Evolutionary conservation across 768 basidiomycete species (phyloP).

Genomic region (Mycena pura): DNA sequence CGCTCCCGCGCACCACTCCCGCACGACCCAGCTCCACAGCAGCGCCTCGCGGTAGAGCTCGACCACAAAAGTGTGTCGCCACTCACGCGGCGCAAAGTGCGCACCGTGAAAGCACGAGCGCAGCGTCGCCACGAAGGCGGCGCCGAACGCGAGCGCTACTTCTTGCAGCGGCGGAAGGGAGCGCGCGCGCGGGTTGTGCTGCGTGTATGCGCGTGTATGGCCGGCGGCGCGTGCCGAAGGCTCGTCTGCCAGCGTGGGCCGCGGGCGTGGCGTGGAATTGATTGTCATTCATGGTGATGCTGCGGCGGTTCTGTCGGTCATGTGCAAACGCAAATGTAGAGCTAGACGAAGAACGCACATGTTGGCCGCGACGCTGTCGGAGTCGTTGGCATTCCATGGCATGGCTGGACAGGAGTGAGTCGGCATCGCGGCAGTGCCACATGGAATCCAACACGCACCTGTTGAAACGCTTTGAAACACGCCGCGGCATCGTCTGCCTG

Average conservation of each 20-base stretch:
- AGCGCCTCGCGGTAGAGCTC: constrained; percentile 44
- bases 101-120: constrained; percentile 38
- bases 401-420: constrained; percentile 5
- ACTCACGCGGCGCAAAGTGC: constrained; percentile 33
- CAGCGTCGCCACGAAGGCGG: constrained; percentile 36
- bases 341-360: constrained; percentile 18
- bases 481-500: constrained; percentile 19
- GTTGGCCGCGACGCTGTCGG: constrained; percentile 25
- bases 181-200: constrained; percentile 45
- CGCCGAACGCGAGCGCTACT: constrained; percentile 36
- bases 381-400: constrained; percentile 24
- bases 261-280: constrained; percentile 11
- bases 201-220: constrained; percentile 49
- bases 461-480: constrained; percentile 26
- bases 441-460: constrained; percentile 18
- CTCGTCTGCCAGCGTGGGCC: constrained; percentile 1
- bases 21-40: constrained; percentile 46
- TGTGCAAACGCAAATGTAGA: too few species aligned
- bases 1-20: constrained; percentile 30
- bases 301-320: too few species aligned
- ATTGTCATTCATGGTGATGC: constrained; percentile 26
- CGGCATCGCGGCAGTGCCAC: background rate
- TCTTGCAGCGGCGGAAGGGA: constrained; percentile 42
- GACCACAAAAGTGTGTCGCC: constrained; percentile 38
- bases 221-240: constrained; percentile 44